Base-by-base conservation (phyloP, 1,284 basidiomycete genomes). In the Trichosporon asahii region DNA sequence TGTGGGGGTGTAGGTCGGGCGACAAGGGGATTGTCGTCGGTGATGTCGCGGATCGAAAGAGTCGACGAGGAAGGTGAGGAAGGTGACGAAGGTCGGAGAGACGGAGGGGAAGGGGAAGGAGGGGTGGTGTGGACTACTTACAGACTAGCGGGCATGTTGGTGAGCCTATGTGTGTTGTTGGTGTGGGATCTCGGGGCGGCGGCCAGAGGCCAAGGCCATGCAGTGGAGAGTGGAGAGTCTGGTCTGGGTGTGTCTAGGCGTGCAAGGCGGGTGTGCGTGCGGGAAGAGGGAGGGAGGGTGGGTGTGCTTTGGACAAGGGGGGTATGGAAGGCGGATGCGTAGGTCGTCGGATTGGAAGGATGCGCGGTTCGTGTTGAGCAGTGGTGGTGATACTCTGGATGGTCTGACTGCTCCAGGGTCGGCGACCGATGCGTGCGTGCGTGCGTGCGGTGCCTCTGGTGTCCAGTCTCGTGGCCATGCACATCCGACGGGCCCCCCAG, bases 361-460 rank as follows among this genome's bases (percentile, higher is more conserved):
- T 63, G 60, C 66, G 66, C 63, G 60, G 66, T 68, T 68, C 60
- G 60, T 49, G 46, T 49, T 27, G 29, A 60, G 57, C 27, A 23
- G 15, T 18, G 23, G 57, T 61, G 57, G 27, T 12, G 27, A 9
- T 33, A 33, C 31, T 8, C 29, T 31, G 57, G 29, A 61, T 31
- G 35, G 35, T 37, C 35, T 12, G 57, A 18, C 18, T 18, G 27
- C 57, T 12, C 79, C 71, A 67, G 84, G 80, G 76, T 85, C 84
- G 73, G 85, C 83, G 40, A 84, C 87, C 79, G 57, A 61, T 31
- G 27, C 9, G 6, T 33, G 55, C 55, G 14, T 55, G 27, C 27
- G 25, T 7, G 14, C 25, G 25, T 29, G 23, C 25, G 25, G 25
- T 60, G 23, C 53, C 12, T 27, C 23, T 14, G 55, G 55, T 60